phyloP scores from a whole-genome alignment of 2,329 filamentous ascomycete genomes.

The Pestalotiopsis sp. region DNA sequence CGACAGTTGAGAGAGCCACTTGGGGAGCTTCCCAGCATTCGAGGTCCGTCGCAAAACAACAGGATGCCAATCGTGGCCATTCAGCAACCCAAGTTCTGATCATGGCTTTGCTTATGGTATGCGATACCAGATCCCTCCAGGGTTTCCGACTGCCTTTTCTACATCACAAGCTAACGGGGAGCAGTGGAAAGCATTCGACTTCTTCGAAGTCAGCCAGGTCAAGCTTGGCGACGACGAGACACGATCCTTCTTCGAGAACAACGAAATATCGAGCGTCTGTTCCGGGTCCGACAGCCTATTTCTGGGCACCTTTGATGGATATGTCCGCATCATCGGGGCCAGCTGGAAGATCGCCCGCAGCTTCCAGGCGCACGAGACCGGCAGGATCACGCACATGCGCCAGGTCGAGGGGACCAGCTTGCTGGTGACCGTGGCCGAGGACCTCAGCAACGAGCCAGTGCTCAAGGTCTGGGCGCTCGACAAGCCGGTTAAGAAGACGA shows the following conservation, averaged over 20 bases:
- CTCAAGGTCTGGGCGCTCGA: slow-evolving; percentile 98
- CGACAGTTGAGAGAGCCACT: not conserved
- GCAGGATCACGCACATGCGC: slow-evolving; percentile 86
- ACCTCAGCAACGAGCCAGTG: slow-evolving; percentile 82
- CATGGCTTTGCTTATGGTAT: slow-evolving; percentile 37
- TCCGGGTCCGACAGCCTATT: slow-evolving; percentile 90
- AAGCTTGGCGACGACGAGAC: slow-evolving; percentile 79
- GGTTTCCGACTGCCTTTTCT: not conserved
- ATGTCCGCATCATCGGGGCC: slow-evolving; percentile 84
- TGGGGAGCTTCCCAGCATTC: not conserved
- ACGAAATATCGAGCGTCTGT: slow-evolving; percentile 80
- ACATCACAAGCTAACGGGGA: not conserved
- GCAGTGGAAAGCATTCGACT: slow-evolving; percentile 99
- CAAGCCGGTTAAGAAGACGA: slow-evolving; percentile 91
- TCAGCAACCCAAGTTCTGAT: slow-evolving; percentile 16
- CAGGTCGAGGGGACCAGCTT: slow-evolving; percentile 87
- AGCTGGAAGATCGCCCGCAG: slow-evolving; percentile 84
- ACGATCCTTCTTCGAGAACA: slow-evolving; percentile 78
- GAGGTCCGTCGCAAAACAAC: not conserved
- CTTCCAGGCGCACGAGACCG: slow-evolving; percentile 83
- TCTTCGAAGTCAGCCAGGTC: slow-evolving; percentile 93
- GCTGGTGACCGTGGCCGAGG: slow-evolving; percentile 85
- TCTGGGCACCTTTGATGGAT: slow-evolving; percentile 81
- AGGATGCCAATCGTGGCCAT: not conserved
- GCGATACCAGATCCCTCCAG: slow-evolving; percentile 1